Evolutionary conservation across 2,329 filamentous ascomycete genomes (phyloP).

Genomic region (Tolypocladium ovalisporum): DNA sequence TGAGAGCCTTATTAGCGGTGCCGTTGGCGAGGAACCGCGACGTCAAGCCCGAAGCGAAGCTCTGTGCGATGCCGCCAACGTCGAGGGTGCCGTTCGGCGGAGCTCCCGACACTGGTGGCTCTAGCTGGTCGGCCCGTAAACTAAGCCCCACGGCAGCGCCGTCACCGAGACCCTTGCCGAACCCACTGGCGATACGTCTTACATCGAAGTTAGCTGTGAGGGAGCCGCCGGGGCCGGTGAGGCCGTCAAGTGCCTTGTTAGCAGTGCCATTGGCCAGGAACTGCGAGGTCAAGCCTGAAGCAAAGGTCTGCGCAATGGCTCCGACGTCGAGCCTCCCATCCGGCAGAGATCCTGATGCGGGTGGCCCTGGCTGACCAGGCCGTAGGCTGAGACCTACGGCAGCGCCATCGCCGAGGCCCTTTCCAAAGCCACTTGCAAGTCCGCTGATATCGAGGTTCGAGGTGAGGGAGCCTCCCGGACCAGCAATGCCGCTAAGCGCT

Average conservation of each 20-base stretch:
- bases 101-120: not conserved
- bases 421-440: not conserved
- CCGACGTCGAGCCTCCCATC: not conserved
- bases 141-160: not conserved
- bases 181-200: not conserved
- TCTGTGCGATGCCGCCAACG: slow-evolving; percentile 3
- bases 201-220: not conserved
- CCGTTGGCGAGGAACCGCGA: not conserved
- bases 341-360: not conserved
- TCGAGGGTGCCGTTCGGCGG: not conserved
- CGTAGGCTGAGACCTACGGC: not conserved
- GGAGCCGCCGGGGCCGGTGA: not conserved
- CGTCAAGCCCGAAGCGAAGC: not conserved
- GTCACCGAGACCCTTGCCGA: slow-evolving; percentile 6
- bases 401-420: slow-evolving; percentile 6
- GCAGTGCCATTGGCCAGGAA: not conserved
- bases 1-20: not conserved
- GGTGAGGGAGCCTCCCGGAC: not conserved
- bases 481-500: not conserved
- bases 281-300: not conserved
- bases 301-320: slow-evolving; percentile 3
- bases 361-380: not conserved
- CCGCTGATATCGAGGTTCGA: not conserved
- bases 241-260: not conserved
- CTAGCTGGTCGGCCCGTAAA: not conserved